Evolutionary conservation across 202 grass and related monocot species (phyloP).

Genomic region (Schoenoplectus triqueter): DNA sequence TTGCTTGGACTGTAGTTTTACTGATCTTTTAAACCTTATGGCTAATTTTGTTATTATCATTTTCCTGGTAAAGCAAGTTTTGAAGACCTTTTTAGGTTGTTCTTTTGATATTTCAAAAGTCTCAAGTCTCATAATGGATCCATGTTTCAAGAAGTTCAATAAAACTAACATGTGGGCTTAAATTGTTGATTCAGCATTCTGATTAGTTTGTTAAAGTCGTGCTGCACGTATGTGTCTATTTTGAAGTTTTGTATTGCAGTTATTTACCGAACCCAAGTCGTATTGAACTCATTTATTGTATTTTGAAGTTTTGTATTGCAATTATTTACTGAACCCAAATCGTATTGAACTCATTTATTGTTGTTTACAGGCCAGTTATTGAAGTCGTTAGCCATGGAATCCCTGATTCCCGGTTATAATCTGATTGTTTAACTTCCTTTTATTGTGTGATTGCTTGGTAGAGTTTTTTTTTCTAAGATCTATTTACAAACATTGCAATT

Average conservation of each 20-base stretch:
- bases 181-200: slow-evolving; percentile 18
- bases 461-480: slow-evolving; percentile 21
- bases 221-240: slow-evolving; percentile 92
- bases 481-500: slow-evolving; percentile 35
- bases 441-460: slow-evolving; percentile 38
- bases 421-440: slow-evolving; percentile 2
- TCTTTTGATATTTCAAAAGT: neutral
- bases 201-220: slow-evolving; percentile 61
- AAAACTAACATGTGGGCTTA: neutral
- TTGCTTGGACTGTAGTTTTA: neutral
- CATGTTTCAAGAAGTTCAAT: neutral
- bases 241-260: slow-evolving; percentile 42
- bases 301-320: slow-evolving; percentile 38
- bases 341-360: slow-evolving; percentile 38
- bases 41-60: slow-evolving; percentile 9
- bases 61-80: neutral
- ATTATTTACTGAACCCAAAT: slow-evolving; percentile 24
- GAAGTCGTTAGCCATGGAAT: slow-evolving; percentile 99
- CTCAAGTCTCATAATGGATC: neutral
- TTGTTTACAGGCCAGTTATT: slow-evolving; percentile 79
- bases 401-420: slow-evolving; percentile 88
- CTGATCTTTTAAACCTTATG: slow-evolving; percentile 4
- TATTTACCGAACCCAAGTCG: slow-evolving; percentile 25
- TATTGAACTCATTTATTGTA: slow-evolving; percentile 38
- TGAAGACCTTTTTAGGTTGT: neutral